Percentiles rank a stretch among this genome's conserved stretches.
These are phyloP conservation scores for Ploettnerulaceae sp. DNA, from an alignment of 2,329 filamentous ascomycete species.

Conservation along the genomic window DNA sequence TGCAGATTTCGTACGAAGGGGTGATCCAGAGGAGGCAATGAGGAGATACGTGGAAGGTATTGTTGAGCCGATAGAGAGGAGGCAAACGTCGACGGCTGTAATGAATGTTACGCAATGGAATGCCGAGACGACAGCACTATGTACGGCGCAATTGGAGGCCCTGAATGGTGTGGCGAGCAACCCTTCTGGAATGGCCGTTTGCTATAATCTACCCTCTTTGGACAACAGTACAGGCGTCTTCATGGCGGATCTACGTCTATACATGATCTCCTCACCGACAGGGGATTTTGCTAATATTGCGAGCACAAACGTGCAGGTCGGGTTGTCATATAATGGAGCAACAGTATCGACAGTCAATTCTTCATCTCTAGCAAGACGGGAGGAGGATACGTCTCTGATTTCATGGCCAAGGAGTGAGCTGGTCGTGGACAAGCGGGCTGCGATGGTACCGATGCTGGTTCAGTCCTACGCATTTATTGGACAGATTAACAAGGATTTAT, in stretches of 20 bases:
- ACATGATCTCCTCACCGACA: conserved; percentile 57
- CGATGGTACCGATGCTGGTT: conserved; percentile 40
- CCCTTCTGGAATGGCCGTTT: conserved; percentile 71
- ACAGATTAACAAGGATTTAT: conserved; percentile 54
- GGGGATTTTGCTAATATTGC: conserved; percentile 49
- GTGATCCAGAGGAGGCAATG: conserved; percentile 26
- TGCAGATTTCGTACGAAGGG: conserved; percentile 24
- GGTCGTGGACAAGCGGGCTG: conserved; percentile 17
- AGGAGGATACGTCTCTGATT: conserved; percentile 24
- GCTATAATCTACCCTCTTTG: conserved; percentile 74
- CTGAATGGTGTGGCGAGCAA: conserved; percentile 58
- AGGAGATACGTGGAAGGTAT: conserved; percentile 31
- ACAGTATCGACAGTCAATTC: conserved; percentile 43
- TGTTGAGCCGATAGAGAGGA: conserved; percentile 31
- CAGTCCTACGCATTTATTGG: conserved; percentile 66
- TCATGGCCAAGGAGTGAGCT: conserved; percentile 13
- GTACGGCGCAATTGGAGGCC: conserved; percentile 48
- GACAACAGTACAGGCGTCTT: conserved; percentile 66
- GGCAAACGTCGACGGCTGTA: conserved; percentile 17
- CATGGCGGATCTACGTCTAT: conserved; percentile 71
- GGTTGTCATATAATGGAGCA: conserved; percentile 50
- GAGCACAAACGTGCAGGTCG: conserved; percentile 49
- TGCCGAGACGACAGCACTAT: conserved; percentile 51
- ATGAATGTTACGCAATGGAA: conserved; percentile 53
- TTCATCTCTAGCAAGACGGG: conserved; percentile 22